Base-by-base conservation (phyloP, 164 flowering plant genomes). In the Stephania yunnanensis region DNA sequence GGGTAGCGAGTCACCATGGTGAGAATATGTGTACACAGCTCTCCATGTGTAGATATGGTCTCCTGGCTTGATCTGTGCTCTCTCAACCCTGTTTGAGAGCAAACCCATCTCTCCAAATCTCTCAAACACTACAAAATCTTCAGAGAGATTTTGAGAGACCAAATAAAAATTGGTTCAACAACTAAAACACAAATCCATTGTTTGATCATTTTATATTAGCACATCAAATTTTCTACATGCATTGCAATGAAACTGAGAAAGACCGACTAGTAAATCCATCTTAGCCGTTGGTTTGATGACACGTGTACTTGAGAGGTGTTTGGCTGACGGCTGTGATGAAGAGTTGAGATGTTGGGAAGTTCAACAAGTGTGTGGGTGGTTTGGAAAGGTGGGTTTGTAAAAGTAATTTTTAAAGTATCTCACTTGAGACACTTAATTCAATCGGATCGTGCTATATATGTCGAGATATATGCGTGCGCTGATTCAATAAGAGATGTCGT, bases 31-130 rank as follows among this genome's bases (percentile, higher is more conserved):
- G 82, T 92, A 96, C 74, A 88, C 84, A 73, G 92, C 93, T 81
- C 99, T 91, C 88, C 90, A 96, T 71, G 92, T 85, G 86, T 96
- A 96, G 84, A 96, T 90, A 77, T 94, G 99, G 76, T 96, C 98
- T 5, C 97, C 99, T 9, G 92, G 82, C 73, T 87, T 90, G 86
- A 96, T 85, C 78, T 91, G 83, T 66, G 61, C 78, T 76, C 83
- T 89, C 84, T 91, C 96, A 12, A 90, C 91, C 82, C 85, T 86
- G 85, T 96, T 82, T 10, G 90, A 82, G 53, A 96, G 86, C n/a
- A 94, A 63, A 75, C 99, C 97, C 97, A 91, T 94, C 74, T 81
- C 84, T 65, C 20, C 66, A 61, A n/a, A 61, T 61, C 66, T 61
- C 66, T 36, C 66, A 50, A 17, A 19, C 7, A 20, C 25, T 19